Evolutionary conservation across 2,329 filamentous ascomycete species (phyloP), one percentile per base, ranked within the genome.

Genomic region (Diaporthe batatas): DNA sequence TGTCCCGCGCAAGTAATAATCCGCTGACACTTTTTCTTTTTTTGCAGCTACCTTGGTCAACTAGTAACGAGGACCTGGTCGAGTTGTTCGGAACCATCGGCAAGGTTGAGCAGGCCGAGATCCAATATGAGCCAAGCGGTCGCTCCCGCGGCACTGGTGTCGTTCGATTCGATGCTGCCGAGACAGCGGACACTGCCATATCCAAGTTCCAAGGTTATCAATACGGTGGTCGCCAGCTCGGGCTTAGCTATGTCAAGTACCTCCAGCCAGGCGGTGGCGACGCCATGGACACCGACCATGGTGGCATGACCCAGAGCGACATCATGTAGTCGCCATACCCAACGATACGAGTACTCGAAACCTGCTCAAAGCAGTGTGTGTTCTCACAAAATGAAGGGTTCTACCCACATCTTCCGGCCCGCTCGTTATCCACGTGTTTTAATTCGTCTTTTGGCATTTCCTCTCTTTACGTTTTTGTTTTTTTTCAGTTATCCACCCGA

Each of bases 31-130:
- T 72, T 55, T 76, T 79, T 29, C 29, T 29, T 29, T 2, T 29
- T 29, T 75, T 79, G 21, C 47, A 98, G 95, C 90, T 99, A 75
- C 96, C 96, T 16, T 99, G 96, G 96, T 98, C 96, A 36, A 99
- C 96, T 21, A 98, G 95, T 86, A 98, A 99, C 80, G 96, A 99
- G 75, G 96, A 99, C 82, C 87, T 99, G 34, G 91, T 98, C 72
- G 96, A 99, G 82, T 89, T 99, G 25, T 99, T 99, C 86, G 95
- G 93, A 23, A 99, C 96, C 14, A 99, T 99, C 79, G 96, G 96
- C 76, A 98, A 98, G 83, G 96, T 99, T 73, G 95, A 98, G 79
- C 95, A 96, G 79, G 96, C 96, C n/a, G 96, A 99, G 84, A 98
- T 99, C 72, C 96, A 99, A 84, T 98, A 99, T 80, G 96, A 99